These are phyloP conservation scores for Casuarina equisetifolia DNA, from an alignment of 306 rosid genomes.

Conservation along the genomic window DNA sequence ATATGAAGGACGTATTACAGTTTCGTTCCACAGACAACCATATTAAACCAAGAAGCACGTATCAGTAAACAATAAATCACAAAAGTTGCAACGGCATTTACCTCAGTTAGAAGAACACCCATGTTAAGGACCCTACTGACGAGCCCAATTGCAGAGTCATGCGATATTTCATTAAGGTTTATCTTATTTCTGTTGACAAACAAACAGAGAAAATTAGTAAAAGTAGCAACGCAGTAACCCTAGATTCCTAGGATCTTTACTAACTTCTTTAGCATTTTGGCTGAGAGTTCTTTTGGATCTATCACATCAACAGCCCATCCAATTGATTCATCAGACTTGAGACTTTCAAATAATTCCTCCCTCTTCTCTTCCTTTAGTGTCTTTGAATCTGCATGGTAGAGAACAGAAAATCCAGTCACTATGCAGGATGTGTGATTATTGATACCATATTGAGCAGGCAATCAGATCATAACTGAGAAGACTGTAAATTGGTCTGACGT, in stretches of 20 bases:
- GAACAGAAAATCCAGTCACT: constrained; percentile 17
- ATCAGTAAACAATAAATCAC: constrained; percentile 1
- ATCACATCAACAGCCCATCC: constrained; percentile 93
- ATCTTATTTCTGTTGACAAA: constrained; percentile 63
- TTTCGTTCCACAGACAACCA: neutral
- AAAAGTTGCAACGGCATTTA: constrained; percentile 26
- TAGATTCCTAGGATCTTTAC: neutral
- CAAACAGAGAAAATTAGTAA: constrained; percentile 9
- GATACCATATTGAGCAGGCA: neutral
- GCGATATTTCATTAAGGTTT: constrained; percentile 89
- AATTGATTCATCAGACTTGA: constrained; percentile 65
- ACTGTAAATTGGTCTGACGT: neutral
- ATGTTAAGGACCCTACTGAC: constrained; percentile 55
- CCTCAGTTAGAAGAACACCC: constrained; percentile 95
- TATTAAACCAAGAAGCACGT: neutral
- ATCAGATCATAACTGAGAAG: constrained; percentile 2
- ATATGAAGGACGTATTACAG: neutral
- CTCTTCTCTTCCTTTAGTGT: constrained; percentile 92
- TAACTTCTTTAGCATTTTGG: constrained; percentile 81
- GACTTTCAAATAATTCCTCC: constrained; percentile 75
- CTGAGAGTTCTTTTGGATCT: constrained; percentile 79
- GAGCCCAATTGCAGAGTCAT: constrained; percentile 84
- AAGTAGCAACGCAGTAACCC: constrained; percentile 1
- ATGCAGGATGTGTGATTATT: neutral
- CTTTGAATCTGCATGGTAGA: constrained; percentile 65